These are phyloP conservation scores for Trichoderma orchidacearum DNA, from an alignment of 495 filamentous ascomycete species.

Conservation along the genomic window DNA sequence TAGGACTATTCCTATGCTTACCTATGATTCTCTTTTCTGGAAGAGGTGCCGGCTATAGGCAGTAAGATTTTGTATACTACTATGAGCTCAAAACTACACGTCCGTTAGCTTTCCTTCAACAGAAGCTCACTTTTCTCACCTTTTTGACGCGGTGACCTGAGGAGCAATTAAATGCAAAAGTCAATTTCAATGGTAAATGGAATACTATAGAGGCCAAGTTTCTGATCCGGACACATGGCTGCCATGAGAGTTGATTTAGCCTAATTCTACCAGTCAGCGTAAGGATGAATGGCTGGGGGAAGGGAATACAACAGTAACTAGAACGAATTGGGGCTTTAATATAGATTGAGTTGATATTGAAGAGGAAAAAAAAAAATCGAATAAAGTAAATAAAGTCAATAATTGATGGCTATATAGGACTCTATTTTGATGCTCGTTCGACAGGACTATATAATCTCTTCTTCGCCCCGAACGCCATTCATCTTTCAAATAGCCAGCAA, in stretches of 20 bases:
- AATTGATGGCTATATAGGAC: not conserved
- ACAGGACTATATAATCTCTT: not conserved
- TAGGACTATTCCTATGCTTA: too few species aligned
- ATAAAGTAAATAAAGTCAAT: not conserved
- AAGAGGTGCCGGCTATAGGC: too few species aligned
- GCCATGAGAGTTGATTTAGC: not conserved
- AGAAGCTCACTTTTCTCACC: too few species aligned
- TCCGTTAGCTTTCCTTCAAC: too few species aligned
- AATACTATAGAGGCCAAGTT: not conserved
- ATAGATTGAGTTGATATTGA: not conserved
- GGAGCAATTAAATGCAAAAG: too few species aligned
- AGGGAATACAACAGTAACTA: not conserved
- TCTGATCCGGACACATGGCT: not conserved
- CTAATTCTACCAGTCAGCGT: not conserved
- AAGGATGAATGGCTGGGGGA: not conserved
- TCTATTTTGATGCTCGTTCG: too few species aligned
- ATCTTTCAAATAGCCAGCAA: not conserved
- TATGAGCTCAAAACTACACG: too few species aligned
- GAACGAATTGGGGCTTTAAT: not conserved
- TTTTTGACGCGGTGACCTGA: too few species aligned
- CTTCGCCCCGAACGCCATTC: not conserved
- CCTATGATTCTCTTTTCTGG: too few species aligned
- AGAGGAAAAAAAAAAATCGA: not conserved
- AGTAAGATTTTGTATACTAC: too few species aligned
- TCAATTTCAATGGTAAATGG: not conserved